Evolutionary conservation across 2,329 filamentous ascomycete species (phyloP), one percentile per base, ranked within the genome.

Genomic region (Aspergillus amoenus): DNA sequence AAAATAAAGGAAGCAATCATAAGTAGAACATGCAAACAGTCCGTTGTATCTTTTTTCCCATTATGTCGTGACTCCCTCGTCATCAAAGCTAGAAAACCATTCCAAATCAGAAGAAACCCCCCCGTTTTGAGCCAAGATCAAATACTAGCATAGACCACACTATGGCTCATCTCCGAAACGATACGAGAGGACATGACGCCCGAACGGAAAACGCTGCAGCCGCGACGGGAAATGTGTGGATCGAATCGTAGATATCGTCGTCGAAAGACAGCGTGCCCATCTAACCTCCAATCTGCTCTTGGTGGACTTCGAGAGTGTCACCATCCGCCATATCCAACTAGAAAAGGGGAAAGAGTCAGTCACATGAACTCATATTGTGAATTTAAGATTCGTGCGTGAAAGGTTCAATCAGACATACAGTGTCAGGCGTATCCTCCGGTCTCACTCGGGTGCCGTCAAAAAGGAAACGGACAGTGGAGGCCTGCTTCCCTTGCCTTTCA

Each of bases 281-380:
- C 41, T 66, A 74, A 17, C 93, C 93, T 59, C 94, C 94, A 61
- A 97, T 94, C 79, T 99, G 94, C 76, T 99, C 94, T 75, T 97
- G 94, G 74, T 97, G 93, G 24, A 99, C 94, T 72, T 99, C 94
- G 24, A 99, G 87, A 1, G 91, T 95, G 70, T 99, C 94, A 37
- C 94, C 93, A 67, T 99, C 94, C 64, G 87, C 81, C 94, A 99
- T 99, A 61, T 97, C 94, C 55, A 97, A 88, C 94, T 97, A 68
- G 52, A 59, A 34, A 24, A 11, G 12, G 3, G 2, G 12, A 12
- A 37, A 39, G 27, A n/a, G 54, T 53, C 12, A 60, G 47, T 11
- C 12, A 5, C n/a, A 24, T 21, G 5, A n/a, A 17, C 15, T 34
- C 21, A 37, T 3, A 18, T 5, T 3, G 6, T 6, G 5, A 22